Evolutionary conservation across 1,139 yeast species (phyloP), one percentile per base, ranked within the genome.

Genomic region (Debaryomycetaceae sp.): DNA sequence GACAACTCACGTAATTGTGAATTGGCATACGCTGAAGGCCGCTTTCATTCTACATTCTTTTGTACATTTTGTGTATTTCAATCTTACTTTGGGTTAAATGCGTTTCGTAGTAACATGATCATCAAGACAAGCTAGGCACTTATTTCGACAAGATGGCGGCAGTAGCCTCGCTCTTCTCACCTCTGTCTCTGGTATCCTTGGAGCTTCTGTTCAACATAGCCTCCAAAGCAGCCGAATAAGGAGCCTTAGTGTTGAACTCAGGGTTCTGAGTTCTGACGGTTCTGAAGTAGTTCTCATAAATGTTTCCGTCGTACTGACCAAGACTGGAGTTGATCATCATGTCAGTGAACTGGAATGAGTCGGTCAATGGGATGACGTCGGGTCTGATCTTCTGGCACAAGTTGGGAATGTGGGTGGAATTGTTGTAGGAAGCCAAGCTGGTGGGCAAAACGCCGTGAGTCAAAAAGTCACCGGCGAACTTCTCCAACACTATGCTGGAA

Each of bases 341-440:
- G 45, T 67, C 74, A 23, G 69, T 53, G 40, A 53, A 57, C 45
- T 65, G 69, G 69, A 67, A 67, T n/a, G 73, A 54, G 48, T 67
- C 74, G 26, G 73, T 66, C 39, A 56, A 62, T 16, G 69, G 65
- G 40, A 67, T 55, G 26, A 61, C 67, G 39, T 64, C 57, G 26
- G 71, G 71, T 53, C 74, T 63, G 37, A 67, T 44, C 37, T 60
- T 61, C 32, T 42, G 41, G 44, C 65, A 61, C 35, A 62, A 51
- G 32, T 48, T 53, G 32, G 68, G 63, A 38, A 63, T 53, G 36
- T 52, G 49, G 30, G 45, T 45, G 34, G 58, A 48, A 36, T 57
- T 55, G 42, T 64, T 50, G 29, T 50, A 50, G 31, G 58, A 50
- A 43, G 62, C 55, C 27, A 65, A 53, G 15, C 56, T 56, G 7